Conservation (phyloP, 805 yeast genomes). For the Pichia californica region DNA sequence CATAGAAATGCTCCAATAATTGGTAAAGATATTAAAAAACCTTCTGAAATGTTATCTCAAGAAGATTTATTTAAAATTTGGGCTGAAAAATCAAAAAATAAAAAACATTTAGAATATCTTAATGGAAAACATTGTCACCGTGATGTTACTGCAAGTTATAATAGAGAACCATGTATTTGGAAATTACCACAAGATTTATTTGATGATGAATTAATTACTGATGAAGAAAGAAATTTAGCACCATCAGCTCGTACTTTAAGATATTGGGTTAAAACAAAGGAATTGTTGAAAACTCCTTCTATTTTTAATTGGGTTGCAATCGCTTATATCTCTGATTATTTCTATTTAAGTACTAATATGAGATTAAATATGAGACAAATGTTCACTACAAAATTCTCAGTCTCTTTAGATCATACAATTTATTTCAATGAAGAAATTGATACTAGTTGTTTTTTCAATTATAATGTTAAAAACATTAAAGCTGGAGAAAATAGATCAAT, state of each 20-base stretch:
- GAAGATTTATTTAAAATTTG: conserved; percentile 23
- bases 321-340: conserved; percentile 54
- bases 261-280: conserved; percentile 29
- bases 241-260: conserved; percentile 24
- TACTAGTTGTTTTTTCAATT: conserved; percentile 38
- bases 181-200: conserved; percentile 28
- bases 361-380: conserved; percentile 42
- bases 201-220: conserved; percentile 21
- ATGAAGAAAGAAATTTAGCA: conserved; percentile 13
- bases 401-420: conserved; percentile 60
- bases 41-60: conserved; percentile 26
- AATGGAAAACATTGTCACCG: conserved; percentile 16
- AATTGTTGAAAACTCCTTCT: conserved; percentile 17
- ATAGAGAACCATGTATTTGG: conserved; percentile 31
- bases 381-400: conserved; percentile 44
- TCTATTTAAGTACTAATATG: conserved; percentile 45
- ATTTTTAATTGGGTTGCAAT: conserved; percentile 48
- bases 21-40: conserved; percentile 24
- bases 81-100: conserved; percentile 20
- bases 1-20: conserved; percentile 23
- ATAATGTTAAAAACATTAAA: conserved; percentile 41
- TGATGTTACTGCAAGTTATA: conserved; percentile 22
- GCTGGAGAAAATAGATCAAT: conserved; percentile 48
- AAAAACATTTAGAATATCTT: conserved; percentile 21
- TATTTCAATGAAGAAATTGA: conserved; percentile 55